Evolutionary conservation across 306 rosid species (phyloP).

Genomic region (Arachis hypogaea): DNA sequence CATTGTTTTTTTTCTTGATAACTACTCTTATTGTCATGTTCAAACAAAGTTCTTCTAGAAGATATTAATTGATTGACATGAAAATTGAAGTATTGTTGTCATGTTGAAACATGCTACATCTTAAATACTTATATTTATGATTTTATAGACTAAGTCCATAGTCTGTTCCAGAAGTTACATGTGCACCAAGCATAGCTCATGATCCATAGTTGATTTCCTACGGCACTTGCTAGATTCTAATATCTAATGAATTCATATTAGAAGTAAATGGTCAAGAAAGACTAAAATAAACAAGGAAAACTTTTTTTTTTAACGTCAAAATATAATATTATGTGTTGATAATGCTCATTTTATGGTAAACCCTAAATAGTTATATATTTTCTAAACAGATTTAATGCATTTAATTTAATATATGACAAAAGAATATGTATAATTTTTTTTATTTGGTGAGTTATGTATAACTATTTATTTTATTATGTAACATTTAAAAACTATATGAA

Average conservation of each 20-base stretch:
- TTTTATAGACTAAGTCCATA: slow-evolving; percentile 21
- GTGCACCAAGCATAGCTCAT: slow-evolving; percentile 7
- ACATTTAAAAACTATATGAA: no score
- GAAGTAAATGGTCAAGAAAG: slow-evolving; percentile 29
- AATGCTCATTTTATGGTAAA: no score
- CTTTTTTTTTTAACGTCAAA: neutral
- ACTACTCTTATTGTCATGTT: neutral
- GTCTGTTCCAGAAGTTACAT: slow-evolving; percentile 36
- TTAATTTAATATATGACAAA: no score
- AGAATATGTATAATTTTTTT: no score
- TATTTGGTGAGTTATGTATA: no score
- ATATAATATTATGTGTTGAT: no score
- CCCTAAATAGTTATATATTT: no score
- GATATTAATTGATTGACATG: neutral
- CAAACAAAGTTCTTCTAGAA: slow-evolving; percentile 47
- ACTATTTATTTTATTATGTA: no score
- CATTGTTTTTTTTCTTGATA: slow-evolving; percentile 23
- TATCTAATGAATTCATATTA: neutral
- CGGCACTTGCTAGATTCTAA: slow-evolving; percentile 41
- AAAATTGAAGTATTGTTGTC: neutral
- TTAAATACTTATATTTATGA: neutral
- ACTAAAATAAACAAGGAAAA: slow-evolving; percentile 16
- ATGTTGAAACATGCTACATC: neutral
- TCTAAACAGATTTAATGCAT: no score
- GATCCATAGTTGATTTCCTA: slow-evolving; percentile 14